These are phyloP conservation scores for Penicillium corylophilum DNA, from an alignment of 2,329 filamentous ascomycete species.

Conservation along the genomic window DNA sequence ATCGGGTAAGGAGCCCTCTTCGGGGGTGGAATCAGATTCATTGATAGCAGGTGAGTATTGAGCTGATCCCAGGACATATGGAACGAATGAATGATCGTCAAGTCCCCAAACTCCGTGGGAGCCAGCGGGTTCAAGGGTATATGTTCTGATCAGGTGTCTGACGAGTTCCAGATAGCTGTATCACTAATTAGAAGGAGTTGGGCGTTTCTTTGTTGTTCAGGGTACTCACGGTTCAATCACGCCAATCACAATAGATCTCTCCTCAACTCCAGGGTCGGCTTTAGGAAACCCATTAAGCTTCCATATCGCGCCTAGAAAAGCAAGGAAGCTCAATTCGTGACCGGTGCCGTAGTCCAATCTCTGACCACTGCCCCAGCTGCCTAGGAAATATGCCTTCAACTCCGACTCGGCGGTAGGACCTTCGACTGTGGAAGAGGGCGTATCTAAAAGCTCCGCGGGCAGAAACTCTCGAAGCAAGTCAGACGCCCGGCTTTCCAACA, in stretches of 20 bases:
- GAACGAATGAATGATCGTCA: constrained; percentile 93
- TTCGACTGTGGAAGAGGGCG: constrained; percentile 24
- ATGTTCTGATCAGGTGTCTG: constrained; percentile 79
- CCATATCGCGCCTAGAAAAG: constrained; percentile 87
- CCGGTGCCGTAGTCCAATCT: constrained; percentile 94
- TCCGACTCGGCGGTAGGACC: constrained; percentile 61
- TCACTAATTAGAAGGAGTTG: constrained; percentile 3
- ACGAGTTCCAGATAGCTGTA: constrained; percentile 74
- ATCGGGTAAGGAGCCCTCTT: constrained; percentile 72
- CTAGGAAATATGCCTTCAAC: constrained; percentile 74
- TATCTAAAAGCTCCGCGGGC: constrained; percentile 47
- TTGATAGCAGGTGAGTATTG: constrained; percentile 77
- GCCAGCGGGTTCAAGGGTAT: constrained; percentile 90
- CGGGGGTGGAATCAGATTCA: constrained; percentile 63
- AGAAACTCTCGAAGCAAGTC: constrained; percentile 60
- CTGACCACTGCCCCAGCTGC: constrained; percentile 83
- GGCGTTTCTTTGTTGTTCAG: constrained; percentile 1
- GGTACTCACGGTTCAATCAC: constrained; percentile 74
- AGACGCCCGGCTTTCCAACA: constrained; percentile 62
- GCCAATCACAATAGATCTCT: constrained; percentile 77
- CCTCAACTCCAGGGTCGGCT: constrained; percentile 55
- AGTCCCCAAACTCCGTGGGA: constrained; percentile 97
- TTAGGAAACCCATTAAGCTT: constrained; percentile 77
- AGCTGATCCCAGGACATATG: constrained; percentile 93
- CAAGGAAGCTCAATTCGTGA: constrained; percentile 91